Percentiles rank a stretch among this genome's conserved stretches.
These are phyloP conservation scores for Passiflora organensis DNA, from an alignment of 345 rosid species.

Conservation along the genomic window DNA sequence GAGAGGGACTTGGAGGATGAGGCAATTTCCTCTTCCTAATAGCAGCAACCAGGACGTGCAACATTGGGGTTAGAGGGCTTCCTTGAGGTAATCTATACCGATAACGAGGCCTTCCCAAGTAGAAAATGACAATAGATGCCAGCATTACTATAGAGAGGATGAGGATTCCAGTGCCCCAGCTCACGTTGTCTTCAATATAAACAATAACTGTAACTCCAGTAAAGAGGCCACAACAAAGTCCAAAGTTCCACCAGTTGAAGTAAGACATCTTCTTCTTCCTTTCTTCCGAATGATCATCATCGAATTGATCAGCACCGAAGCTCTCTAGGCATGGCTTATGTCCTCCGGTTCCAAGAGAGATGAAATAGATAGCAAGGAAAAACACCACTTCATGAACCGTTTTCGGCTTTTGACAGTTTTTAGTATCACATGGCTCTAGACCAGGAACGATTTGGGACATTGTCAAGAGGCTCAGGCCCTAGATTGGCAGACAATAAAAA, in stretches of 20 bases:
- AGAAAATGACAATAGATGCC: conserved; percentile 18
- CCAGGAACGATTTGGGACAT: conserved; percentile 35
- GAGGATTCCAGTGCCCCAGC: conserved; percentile 32
- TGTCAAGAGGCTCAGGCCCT: conserved; percentile 43
- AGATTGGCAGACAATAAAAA: background rate
- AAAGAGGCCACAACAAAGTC: conserved; percentile 31
- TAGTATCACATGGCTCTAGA: conserved; percentile 22
- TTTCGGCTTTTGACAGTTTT: conserved; percentile 22
- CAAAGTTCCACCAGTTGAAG: conserved; percentile 53
- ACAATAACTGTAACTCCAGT: conserved; percentile 38
- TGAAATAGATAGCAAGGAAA: conserved; percentile 38
- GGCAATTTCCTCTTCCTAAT: conserved; percentile 31
- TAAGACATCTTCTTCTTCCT: conserved; percentile 44
- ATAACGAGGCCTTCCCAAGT: conserved; percentile 23
- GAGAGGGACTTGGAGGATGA: conserved; percentile 22
- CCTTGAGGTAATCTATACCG: conserved; percentile 28
- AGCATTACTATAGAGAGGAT: conserved; percentile 32
- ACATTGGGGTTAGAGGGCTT: conserved; percentile 34
- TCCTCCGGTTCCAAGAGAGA: conserved; percentile 45
- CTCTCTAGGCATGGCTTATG: conserved; percentile 48
- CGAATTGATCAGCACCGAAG: conserved; percentile 55
- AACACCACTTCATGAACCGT: conserved; percentile 37
- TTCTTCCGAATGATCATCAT: conserved; percentile 38
- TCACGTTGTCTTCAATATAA: conserved; percentile 30
- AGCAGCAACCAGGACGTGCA: conserved; percentile 40